Percentiles rank a stretch among this genome's conserved stretches.
phyloP scores from a whole-genome alignment of 2,329 filamentous ascomycete genomes.

The Cordyceps cicadae region DNA sequence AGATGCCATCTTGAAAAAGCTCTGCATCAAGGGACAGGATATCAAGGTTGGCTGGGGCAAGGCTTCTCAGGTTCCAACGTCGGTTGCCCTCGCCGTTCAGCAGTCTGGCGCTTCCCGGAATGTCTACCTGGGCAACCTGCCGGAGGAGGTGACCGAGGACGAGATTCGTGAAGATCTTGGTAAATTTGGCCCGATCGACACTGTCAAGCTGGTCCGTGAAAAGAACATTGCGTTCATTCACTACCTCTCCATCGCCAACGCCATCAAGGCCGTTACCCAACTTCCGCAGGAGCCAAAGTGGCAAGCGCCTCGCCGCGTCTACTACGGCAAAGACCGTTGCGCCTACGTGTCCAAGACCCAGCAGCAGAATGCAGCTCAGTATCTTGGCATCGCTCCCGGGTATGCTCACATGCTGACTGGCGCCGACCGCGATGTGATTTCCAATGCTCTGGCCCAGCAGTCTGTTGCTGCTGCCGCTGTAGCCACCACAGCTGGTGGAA shows the following conservation, averaged over 20 bases:
- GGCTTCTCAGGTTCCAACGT: constrained; percentile 94
- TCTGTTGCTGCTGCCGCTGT: constrained; percentile 95
- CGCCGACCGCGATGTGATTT: constrained; percentile 92
- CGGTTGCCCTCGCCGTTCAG: constrained; percentile 93
- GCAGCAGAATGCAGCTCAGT: constrained; percentile 97
- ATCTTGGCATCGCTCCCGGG: constrained; percentile 90
- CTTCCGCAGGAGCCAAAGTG: constrained; percentile 94
- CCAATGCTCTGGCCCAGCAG: constrained; percentile 90
- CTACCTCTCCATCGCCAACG: constrained; percentile 94
- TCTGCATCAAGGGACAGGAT: constrained; percentile 96
- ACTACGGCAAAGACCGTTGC: constrained; percentile 97
- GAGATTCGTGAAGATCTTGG: constrained; percentile 89
- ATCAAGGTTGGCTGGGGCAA: constrained; percentile 99
- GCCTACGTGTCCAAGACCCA: constrained; percentile 99
- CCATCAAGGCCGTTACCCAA: constrained; percentile 95
- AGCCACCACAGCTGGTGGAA: constrained; percentile 89
- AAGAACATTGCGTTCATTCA: constrained; percentile 98
- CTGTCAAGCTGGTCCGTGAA: constrained; percentile 93
- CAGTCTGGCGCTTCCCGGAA: constrained; percentile 95
- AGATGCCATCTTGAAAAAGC: constrained; percentile 98
- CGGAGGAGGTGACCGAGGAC: constrained; percentile 83
- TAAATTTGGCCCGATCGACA: constrained; percentile 95
- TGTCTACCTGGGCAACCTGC: constrained; percentile 88
- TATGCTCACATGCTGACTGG: constrained; percentile 95
- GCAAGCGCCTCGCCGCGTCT: constrained; percentile 90